Percentiles rank a stretch among this genome's conserved stretches.
phyloP scores from a whole-genome alignment of 1,284 basidiomycete genomes.

The Cutaneotrichosporon dermatis region DNA sequence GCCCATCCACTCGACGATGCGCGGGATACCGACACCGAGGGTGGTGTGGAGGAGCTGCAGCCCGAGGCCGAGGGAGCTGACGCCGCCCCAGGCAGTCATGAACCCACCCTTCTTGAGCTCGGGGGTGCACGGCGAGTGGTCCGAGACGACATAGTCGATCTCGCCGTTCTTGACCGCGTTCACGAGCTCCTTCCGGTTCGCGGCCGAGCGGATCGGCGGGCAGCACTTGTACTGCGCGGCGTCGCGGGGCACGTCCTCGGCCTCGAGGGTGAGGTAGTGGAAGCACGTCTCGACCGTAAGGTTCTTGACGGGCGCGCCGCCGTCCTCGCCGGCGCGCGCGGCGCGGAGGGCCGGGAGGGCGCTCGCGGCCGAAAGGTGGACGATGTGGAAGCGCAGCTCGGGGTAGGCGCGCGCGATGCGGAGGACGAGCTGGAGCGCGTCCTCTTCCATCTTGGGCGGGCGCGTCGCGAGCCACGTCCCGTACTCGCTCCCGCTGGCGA shows the following conservation, averaged over 20 bases:
- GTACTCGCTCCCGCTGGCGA: constrained; percentile 52
- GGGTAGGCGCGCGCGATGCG: constrained; percentile 61
- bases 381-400: constrained; percentile 76
- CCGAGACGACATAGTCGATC: constrained; percentile 86
- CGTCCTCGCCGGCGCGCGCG: constrained; percentile 58
- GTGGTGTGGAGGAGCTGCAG: constrained; percentile 82
- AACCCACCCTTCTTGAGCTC: constrained; percentile 77
- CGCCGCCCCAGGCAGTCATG: constrained; percentile 88
- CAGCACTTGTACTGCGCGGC: constrained; percentile 68
- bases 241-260: constrained; percentile 56
- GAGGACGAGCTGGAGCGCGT: constrained; percentile 72
- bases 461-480: constrained; percentile 77
- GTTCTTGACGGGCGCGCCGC: constrained; percentile 43
- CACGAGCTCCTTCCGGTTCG: constrained; percentile 72
- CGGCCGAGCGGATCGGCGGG: constrained; percentile 75
- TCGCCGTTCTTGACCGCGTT: constrained; percentile 70
- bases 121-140: constrained; percentile 83
- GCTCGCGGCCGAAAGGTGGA: constrained; percentile 80
- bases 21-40: constrained; percentile 54
- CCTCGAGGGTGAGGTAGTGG: constrained; percentile 68
- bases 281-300: constrained; percentile 91
- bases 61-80: constrained; percentile 80
- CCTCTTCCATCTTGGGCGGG: constrained; percentile 67
- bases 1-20: constrained; percentile 71
- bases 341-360: constrained; percentile 67